phyloP scores from a whole-genome alignment of 305 asterid genomes.

The Fraxinus latifolia region DNA sequence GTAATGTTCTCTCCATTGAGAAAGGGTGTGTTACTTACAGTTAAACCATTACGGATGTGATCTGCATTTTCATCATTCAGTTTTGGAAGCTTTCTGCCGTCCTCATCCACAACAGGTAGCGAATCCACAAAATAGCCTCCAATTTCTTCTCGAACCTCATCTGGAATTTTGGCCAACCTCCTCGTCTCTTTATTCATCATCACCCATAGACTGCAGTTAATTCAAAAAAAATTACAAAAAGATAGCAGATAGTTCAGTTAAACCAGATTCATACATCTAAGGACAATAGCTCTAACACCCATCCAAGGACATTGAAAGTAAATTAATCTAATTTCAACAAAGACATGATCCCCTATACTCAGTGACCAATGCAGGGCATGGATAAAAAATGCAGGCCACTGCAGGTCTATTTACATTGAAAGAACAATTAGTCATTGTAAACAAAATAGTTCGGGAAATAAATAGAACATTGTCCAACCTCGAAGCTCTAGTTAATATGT shows the following conservation, averaged over 20 bases:
- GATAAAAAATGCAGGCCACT: not conserved
- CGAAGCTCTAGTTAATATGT: constrained; percentile 78
- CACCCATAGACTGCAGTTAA: constrained; percentile 66
- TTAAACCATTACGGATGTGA: constrained; percentile 62
- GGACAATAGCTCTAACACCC: not conserved
- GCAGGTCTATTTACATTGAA: not conserved
- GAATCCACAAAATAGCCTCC: constrained; percentile 71
- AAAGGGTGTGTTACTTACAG: constrained; percentile 52
- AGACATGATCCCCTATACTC: not conserved
- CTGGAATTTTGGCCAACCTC: constrained; percentile 84
- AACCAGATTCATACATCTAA: not conserved
- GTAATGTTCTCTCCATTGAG: not conserved
- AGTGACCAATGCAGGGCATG: not conserved
- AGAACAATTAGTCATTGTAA: not conserved
- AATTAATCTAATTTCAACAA: constrained; percentile 7
- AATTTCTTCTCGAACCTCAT: constrained; percentile 87
- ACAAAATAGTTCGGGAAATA: not conserved
- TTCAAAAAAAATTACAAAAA: constrained; percentile 13
- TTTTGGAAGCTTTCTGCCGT: constrained; percentile 77
- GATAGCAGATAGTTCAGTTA: constrained; percentile 15
- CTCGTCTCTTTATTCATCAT: constrained; percentile 99
- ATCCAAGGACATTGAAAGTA: not conserved
- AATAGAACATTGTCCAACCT: constrained; percentile 45
- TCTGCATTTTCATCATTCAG: constrained; percentile 75
- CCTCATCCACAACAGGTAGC: constrained; percentile 83